Evolutionary conservation across 2,329 filamentous ascomycete genomes (phyloP).

Genomic region (Chalara sp.): DNA sequence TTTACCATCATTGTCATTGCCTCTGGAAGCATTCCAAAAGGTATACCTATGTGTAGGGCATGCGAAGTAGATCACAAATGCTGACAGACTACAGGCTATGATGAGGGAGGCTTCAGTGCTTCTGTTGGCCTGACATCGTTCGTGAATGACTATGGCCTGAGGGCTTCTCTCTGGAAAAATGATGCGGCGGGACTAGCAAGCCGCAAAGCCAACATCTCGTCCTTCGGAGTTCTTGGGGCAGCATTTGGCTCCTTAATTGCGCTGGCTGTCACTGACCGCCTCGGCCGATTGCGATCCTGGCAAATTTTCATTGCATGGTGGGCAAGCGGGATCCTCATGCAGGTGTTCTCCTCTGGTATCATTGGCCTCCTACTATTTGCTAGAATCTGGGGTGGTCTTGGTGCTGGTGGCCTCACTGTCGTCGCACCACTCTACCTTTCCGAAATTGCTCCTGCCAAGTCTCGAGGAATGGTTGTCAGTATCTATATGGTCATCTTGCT

Average conservation of each 20-base stretch:
- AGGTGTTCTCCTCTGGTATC: slow-evolving; percentile 45
- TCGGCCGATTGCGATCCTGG: slow-evolving; percentile 43
- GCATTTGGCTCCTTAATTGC: slow-evolving; percentile 43
- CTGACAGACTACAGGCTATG: slow-evolving; percentile 37
- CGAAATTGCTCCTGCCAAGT: slow-evolving; percentile 43
- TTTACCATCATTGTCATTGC: slow-evolving; percentile 40
- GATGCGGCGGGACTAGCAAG: slow-evolving; percentile 38
- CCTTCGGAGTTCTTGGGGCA: slow-evolving; percentile 47
- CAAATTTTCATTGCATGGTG: slow-evolving; percentile 39
- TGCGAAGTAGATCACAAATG: not conserved
- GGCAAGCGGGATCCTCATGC: slow-evolving; percentile 42
- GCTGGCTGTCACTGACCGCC: slow-evolving; percentile 39
- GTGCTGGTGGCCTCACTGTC: slow-evolving; percentile 46
- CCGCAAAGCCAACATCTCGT: slow-evolving; percentile 46
- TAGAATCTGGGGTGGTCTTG: slow-evolving; percentile 44
- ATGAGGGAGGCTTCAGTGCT: slow-evolving; percentile 49
- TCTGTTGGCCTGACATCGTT: slow-evolving; percentile 42
- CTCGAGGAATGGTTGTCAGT: slow-evolving; percentile 45
- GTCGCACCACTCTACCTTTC: slow-evolving; percentile 45
- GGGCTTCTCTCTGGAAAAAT: slow-evolving; percentile 34
- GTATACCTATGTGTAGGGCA: slow-evolving; percentile 21
- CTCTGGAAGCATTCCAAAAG: slow-evolving; percentile 45
- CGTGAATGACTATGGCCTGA: slow-evolving; percentile 40
- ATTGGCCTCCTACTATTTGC: slow-evolving; percentile 44
- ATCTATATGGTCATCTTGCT: slow-evolving; percentile 48